A percentile compares a stretch with the other conserved stretches of the same genome.
These are phyloP conservation scores for Amoeboaphelidium protococcarum DNA, from an alignment of 371 early-diverging fungal genomes.

Conservation along the genomic window DNA sequence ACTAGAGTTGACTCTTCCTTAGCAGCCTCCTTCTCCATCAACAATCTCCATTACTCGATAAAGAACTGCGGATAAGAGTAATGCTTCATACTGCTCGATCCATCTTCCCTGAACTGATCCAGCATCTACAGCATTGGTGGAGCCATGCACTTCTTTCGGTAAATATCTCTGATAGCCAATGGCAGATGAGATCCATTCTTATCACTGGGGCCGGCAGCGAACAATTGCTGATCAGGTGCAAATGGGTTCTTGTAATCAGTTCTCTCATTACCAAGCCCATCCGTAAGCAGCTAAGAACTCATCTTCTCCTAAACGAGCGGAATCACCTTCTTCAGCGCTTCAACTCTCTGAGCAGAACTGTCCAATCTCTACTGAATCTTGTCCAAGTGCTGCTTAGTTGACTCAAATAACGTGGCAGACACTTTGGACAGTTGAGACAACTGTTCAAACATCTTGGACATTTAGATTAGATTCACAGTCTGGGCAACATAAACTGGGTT, in stretches of 20 bases:
- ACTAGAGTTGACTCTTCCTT: no score
- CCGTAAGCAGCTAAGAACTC: neutral
- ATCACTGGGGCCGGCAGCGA: no score
- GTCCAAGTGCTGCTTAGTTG: neutral
- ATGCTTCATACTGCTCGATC: conserved; percentile 12
- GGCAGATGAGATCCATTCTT: conserved; percentile 7
- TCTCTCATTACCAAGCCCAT: neutral
- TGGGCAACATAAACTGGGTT: no score
- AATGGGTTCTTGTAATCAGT: neutral
- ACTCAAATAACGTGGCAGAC: neutral
- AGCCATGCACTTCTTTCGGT: conserved; percentile 11
- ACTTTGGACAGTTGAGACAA: neutral
- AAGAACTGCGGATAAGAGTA: conserved; percentile 19
- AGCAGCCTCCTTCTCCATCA: conserved; percentile 13
- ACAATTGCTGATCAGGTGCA: conserved; percentile 3
- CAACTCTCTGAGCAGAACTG: neutral
- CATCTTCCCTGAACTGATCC: conserved; percentile 15
- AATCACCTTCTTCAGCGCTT: neutral
- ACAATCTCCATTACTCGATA: conserved; percentile 16
- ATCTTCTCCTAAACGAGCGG: neutral
- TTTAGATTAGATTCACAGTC: neutral
- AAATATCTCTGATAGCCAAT: conserved; percentile 4
- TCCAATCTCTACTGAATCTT: neutral
- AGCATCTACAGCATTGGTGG: conserved; percentile 11
- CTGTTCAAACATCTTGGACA: neutral